A percentile compares a stretch with the other conserved stretches of the same genome.
Conservation (phyloP, 352 stramenopile species). For the Phytophthora pini region DNA sequence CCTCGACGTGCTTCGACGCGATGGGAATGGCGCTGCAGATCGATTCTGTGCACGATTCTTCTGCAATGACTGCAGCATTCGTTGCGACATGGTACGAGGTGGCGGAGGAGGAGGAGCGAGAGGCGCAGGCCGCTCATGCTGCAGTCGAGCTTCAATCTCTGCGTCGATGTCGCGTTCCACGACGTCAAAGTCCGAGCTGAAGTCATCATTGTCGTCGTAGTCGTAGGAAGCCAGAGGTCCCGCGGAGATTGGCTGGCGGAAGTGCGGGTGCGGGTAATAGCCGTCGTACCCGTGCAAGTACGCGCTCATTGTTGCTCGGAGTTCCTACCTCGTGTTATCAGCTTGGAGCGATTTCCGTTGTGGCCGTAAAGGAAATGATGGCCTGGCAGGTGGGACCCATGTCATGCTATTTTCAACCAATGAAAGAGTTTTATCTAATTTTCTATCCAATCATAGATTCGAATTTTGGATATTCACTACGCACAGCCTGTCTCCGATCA, state of each 20-base stretch:
- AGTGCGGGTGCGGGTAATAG: constrained; percentile 25
- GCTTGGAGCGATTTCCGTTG: constrained; percentile 19
- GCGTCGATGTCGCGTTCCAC: constrained; percentile 76
- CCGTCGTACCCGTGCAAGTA: constrained; percentile 30
- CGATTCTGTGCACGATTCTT: constrained; percentile 40
- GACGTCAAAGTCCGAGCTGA: constrained; percentile 68
- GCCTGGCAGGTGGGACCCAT: constrained; percentile 18
- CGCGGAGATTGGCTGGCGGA: constrained; percentile 13
- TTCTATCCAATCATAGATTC: constrained; percentile 11
- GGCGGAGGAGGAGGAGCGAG: not conserved
- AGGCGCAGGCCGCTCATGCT: constrained; percentile 3
- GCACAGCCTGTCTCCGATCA: constrained; percentile 13
- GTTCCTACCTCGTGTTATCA: constrained; percentile 14
- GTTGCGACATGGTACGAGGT: constrained; percentile 59
- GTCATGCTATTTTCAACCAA: too few relatives aligned
- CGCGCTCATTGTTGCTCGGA: constrained; percentile 27
- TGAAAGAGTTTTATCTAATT: too few relatives aligned
- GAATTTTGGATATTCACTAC: not conserved
- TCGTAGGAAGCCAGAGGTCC: constrained; percentile 26
- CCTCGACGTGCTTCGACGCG: constrained; percentile 4
- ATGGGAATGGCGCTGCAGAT: constrained; percentile 3
- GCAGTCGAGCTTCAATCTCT: constrained; percentile 71
- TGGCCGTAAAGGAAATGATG: constrained; percentile 19
- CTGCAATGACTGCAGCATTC: constrained; percentile 67
- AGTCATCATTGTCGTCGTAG: constrained; percentile 32